These are phyloP conservation scores for Zhuliangozyma blackwelliae DNA, from an alignment of 1,139 yeast genomes.

Conservation along the genomic window DNA sequence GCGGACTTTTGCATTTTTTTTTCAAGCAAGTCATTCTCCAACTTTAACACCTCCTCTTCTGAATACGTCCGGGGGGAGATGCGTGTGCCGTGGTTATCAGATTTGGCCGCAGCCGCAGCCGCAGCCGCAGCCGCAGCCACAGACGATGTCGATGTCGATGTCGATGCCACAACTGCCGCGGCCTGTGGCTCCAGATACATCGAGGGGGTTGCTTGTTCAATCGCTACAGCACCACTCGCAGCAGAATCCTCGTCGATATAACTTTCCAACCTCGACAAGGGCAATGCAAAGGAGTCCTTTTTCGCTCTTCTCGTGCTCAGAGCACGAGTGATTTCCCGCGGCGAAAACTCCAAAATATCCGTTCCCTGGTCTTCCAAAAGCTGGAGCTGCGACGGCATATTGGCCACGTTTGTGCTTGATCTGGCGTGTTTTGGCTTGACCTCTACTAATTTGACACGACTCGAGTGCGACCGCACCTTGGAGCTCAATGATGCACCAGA, in stretches of 20 bases:
- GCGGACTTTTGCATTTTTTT: constrained; percentile 30
- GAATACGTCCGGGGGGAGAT: constrained; percentile 11
- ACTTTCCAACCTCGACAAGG: constrained; percentile 8
- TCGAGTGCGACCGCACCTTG: constrained; percentile 3
- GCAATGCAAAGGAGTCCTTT: constrained; percentile 24
- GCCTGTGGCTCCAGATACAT: neutral
- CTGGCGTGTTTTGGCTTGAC: constrained; percentile 5
- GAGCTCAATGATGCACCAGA: constrained; percentile 5
- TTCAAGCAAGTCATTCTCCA: constrained; percentile 42
- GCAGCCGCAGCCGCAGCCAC: constrained; percentile 4
- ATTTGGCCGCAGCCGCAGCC: constrained; percentile 1
- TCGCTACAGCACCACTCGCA: too few relatives aligned
- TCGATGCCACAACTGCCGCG: neutral
- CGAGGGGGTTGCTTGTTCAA: too few relatives aligned
- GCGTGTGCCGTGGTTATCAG: neutral
- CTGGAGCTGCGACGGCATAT: constrained; percentile 55
- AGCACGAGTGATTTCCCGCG: constrained; percentile 31
- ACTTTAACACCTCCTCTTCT: constrained; percentile 38
- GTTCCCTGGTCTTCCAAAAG: constrained; percentile 36
- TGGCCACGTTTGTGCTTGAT: constrained; percentile 10
- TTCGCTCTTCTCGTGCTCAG: constrained; percentile 35
- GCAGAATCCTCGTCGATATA: constrained; percentile 1
- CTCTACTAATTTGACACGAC: constrained; percentile 1
- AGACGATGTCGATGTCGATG: constrained; percentile 1
- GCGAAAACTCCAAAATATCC: constrained; percentile 30